Evolutionary conservation across 108 stramenopile species (phyloP), one percentile per base, ranked within the genome.

Genomic region (Nitzschia sp.): DNA sequence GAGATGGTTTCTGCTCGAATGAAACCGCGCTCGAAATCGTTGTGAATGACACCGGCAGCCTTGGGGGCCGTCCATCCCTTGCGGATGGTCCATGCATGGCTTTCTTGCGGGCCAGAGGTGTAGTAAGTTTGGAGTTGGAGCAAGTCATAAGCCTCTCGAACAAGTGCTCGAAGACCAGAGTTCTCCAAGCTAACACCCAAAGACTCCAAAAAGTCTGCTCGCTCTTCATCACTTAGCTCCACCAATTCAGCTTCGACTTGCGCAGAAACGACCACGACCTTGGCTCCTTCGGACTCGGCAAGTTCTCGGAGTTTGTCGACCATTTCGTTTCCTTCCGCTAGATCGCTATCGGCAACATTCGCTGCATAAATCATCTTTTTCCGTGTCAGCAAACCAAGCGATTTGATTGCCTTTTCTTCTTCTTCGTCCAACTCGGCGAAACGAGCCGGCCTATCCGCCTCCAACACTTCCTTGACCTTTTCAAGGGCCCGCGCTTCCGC

Each of bases 1-100:
- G 84, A 78, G 48, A 98, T 94, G 1, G 97, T 96, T 66, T 99
- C 99, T 9, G 99, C 99, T 15, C 96, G 91, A 75, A 99, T 99
- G 73, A 99, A 99, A 36, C 98, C 97, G 8, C 95, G 81, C 68
- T 97, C 96, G 72, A 99, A 98, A 70, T 99, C 99, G 46, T 89
- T 86, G 83, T 99, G 99, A 72, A 99, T 99, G 9, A 98, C 97
- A 3, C 98, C 99, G 6, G 97, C 97, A 19, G 97, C 96, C 59
- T 97, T 71, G 11, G 97, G 98, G 19, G 99, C 99, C 48, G 78
- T 97, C 89, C 95, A 96, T 23, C 98, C 98, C 63, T 81, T 82
- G 17, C 62, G 66, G 55, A 99, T 97, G 5, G 97, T 98, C 99
- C 99, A 99, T 26, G 99, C 99, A 31, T 95, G 67, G 0, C 97